Evolutionary conservation across 2,329 filamentous ascomycete species (phyloP).

Genomic region (Ophiostoma ulmi): DNA sequence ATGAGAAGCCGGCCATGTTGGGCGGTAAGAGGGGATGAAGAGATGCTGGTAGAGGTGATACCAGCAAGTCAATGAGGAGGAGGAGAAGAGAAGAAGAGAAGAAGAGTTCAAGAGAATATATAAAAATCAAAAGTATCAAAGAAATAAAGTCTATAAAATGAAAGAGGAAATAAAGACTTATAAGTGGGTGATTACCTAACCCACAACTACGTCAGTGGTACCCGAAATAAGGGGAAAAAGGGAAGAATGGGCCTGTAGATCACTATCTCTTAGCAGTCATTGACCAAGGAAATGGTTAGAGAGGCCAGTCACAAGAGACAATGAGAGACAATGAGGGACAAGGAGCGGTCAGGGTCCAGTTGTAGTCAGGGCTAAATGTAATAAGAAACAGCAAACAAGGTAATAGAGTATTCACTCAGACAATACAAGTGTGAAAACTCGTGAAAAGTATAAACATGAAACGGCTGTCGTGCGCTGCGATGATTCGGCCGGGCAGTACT

Average conservation of each 20-base stretch:
- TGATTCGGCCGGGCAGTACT: constrained; percentile 2
- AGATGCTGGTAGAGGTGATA: constrained; percentile 1
- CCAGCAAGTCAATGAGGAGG: neutral
- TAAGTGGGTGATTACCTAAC: neutral
- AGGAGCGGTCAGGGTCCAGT: neutral
- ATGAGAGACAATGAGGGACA: neutral
- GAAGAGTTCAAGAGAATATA: neutral
- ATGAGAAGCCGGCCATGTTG: neutral
- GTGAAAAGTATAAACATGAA: constrained; percentile 3
- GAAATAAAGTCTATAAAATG: neutral
- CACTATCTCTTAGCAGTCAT: neutral
- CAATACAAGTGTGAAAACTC: neutral
- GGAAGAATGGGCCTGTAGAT: constrained; percentile 13
- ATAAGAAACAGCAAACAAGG: neutral
- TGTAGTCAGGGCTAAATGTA: neutral
- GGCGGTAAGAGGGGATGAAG: neutral
- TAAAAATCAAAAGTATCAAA: neutral
- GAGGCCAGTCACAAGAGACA: neutral
- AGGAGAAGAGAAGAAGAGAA: neutral
- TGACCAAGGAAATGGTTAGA: constrained; percentile 4
- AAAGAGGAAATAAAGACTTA: constrained; percentile 3
- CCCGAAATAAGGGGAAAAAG: neutral
- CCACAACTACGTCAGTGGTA: constrained; percentile 5
- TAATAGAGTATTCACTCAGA: neutral
- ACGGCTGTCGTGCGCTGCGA: constrained; percentile 1